A percentile compares a stretch with the other conserved stretches of the same genome.
Evolutionary conservation across 2,329 filamentous ascomycete genomes (phyloP).

Genomic region (Aspergillus flavus): DNA sequence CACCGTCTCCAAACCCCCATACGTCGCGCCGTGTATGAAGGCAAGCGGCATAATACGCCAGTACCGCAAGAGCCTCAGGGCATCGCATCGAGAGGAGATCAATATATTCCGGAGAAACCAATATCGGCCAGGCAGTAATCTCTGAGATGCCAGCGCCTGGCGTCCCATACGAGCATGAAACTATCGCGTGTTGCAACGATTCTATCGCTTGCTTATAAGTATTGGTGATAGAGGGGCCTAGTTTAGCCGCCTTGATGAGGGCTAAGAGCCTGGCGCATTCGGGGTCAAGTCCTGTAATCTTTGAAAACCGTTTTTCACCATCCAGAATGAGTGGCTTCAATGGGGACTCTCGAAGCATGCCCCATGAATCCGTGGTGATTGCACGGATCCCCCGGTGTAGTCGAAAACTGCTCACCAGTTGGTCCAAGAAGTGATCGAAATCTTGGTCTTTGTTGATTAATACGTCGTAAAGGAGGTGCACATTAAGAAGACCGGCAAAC

Average conservation of each 20-base stretch:
- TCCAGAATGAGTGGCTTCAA: constrained; percentile 14
- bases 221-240: constrained; percentile 3
- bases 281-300: not conserved
- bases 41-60: constrained; percentile 42
- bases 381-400: constrained; percentile 30
- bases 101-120: constrained; percentile 32
- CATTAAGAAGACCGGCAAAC: constrained; percentile 23
- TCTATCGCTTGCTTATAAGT: constrained; percentile 16
- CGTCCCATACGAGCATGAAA: not conserved
- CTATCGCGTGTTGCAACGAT: constrained; percentile 11
- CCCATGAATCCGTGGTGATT: constrained; percentile 17
- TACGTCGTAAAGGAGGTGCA: constrained; percentile 53
- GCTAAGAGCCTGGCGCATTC: constrained; percentile 11
- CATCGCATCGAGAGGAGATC: constrained; percentile 32
- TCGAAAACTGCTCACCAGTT: constrained; percentile 27
- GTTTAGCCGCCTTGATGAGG: constrained; percentile 11
- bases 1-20: constrained; percentile 40
- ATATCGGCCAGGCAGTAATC: constrained; percentile 30
- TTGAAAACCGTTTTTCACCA: constrained; percentile 4
- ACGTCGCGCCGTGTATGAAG: constrained; percentile 36
- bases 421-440: constrained; percentile 40
- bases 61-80: constrained; percentile 42
- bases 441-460: constrained; percentile 42
- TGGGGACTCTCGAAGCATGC: constrained; percentile 16
- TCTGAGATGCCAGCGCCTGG: not conserved